These are phyloP conservation scores for Leishmania aethiopica DNA, from an alignment of 208 protist species.

Conservation along the genomic window DNA sequence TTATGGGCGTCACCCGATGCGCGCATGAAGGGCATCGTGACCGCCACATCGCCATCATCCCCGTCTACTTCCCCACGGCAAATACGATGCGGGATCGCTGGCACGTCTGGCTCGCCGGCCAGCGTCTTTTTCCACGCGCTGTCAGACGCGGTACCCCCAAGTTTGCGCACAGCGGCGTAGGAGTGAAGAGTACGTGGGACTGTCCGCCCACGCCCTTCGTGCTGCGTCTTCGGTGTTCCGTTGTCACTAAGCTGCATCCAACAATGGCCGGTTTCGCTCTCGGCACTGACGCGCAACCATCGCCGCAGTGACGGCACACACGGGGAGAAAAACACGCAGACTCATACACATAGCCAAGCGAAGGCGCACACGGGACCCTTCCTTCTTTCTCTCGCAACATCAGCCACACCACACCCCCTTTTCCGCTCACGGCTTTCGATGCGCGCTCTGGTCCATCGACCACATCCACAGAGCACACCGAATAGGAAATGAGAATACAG, in stretches of 20 bases:
- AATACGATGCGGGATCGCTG: not conserved
- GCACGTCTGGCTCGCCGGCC: not conserved
- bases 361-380: not conserved
- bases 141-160: not conserved
- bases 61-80: not conserved
- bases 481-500: not conserved
- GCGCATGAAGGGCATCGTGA: not conserved
- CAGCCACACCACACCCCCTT: not conserved
- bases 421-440: not conserved
- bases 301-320: not conserved
- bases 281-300: not conserved
- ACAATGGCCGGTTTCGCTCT: no score
- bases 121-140: not conserved
- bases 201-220: not conserved
- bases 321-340: not conserved
- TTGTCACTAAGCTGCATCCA: not conserved
- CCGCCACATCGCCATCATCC: not conserved
- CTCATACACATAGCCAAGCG: not conserved
- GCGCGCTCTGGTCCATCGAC: not conserved
- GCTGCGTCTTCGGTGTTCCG: not conserved
- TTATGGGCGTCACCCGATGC: not conserved
- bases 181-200: not conserved
- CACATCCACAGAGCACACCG: not conserved
- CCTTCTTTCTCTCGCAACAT: not conserved
- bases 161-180: not conserved